These are phyloP conservation scores for Thozetella sp. DNA, from an alignment of 495 filamentous ascomycete genomes.

Conservation along the genomic window DNA sequence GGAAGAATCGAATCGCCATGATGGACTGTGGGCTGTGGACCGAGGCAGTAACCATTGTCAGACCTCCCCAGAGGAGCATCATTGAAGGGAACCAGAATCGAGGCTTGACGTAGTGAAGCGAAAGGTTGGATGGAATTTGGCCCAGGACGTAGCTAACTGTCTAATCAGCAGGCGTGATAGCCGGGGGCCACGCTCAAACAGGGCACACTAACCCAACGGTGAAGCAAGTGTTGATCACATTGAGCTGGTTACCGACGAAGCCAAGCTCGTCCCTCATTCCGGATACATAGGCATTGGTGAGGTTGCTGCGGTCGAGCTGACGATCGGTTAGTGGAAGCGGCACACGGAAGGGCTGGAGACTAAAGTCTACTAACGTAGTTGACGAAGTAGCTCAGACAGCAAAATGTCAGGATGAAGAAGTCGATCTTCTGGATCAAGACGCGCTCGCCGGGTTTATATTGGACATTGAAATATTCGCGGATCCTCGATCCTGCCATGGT, in stretches of 20 bases:
- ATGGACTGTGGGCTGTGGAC: slow-evolving; percentile 52
- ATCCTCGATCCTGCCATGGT: slow-evolving; percentile 9
- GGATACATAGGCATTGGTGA: slow-evolving; percentile 66
- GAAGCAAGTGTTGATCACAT: slow-evolving; percentile 57
- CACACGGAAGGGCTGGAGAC: too few relatives aligned
- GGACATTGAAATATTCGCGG: slow-evolving; percentile 31
- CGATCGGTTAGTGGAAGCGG: too few relatives aligned
- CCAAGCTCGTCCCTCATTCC: slow-evolving; percentile 67
- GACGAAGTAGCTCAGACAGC: slow-evolving; percentile 61
- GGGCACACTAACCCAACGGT: slow-evolving; percentile 34
- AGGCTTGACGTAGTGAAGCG: slow-evolving; percentile 59
- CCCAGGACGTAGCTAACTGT: slow-evolving; percentile 51
- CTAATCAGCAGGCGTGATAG: neutral
- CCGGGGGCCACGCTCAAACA: too few relatives aligned
- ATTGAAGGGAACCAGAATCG: slow-evolving; percentile 62
- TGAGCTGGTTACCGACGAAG: slow-evolving; percentile 59
- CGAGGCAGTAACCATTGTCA: slow-evolving; percentile 63
- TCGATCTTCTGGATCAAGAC: slow-evolving; percentile 58
- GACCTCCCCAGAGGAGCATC: slow-evolving; percentile 60
- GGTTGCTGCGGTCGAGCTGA: slow-evolving; percentile 58
- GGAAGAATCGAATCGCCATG: slow-evolving; percentile 70
- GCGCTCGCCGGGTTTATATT: slow-evolving; percentile 40
- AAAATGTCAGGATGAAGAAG: slow-evolving; percentile 68
- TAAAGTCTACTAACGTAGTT: slow-evolving; percentile 41
- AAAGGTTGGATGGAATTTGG: slow-evolving; percentile 63